Percentiles rank a stretch among this genome's conserved stretches.
These are phyloP conservation scores for Phaeophleospora eucalypticola DNA, from an alignment of 2,329 filamentous ascomycete species.

Conservation along the genomic window DNA sequence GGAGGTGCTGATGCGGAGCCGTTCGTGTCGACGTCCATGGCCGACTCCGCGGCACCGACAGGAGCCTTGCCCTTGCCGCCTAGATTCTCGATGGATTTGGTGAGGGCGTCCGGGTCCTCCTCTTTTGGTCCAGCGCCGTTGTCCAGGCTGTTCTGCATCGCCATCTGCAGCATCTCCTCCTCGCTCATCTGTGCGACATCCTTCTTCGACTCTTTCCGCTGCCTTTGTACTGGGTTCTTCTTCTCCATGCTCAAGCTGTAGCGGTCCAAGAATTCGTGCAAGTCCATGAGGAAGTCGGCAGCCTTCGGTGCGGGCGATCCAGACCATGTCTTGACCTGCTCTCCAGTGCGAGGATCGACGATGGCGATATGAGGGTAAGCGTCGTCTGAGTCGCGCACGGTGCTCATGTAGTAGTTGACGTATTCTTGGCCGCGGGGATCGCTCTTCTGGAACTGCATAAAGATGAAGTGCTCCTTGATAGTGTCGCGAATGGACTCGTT, in stretches of 20 bases:
- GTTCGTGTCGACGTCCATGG: slow-evolving; percentile 25
- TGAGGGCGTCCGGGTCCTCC: slow-evolving; percentile 83
- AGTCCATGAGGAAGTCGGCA: slow-evolving; percentile 79
- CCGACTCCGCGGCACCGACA: slow-evolving; percentile 24
- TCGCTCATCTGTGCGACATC: slow-evolving; percentile 89
- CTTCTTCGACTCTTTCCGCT: slow-evolving; percentile 62
- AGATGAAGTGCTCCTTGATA: slow-evolving; percentile 87
- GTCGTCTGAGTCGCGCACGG: slow-evolving; percentile 69
- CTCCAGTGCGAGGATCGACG: slow-evolving; percentile 89
- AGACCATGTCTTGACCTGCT: slow-evolving; percentile 95
- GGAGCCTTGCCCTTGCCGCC: slow-evolving; percentile 55
- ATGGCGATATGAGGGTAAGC: slow-evolving; percentile 96
- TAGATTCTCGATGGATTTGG: slow-evolving; percentile 51
- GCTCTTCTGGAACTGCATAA: slow-evolving; percentile 88
- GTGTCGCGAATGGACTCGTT: slow-evolving; percentile 73
- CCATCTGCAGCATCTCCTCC: slow-evolving; percentile 95
- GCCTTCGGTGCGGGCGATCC: slow-evolving; percentile 73
- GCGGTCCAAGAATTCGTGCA: slow-evolving; percentile 93
- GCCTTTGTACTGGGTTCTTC: slow-evolving; percentile 85
- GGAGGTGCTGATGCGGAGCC: slow-evolving; percentile 14
- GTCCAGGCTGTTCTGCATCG: slow-evolving; percentile 80
- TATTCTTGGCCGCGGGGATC: slow-evolving; percentile 75
- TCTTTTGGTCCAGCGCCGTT: slow-evolving; percentile 51
- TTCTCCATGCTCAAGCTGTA: slow-evolving; percentile 85
- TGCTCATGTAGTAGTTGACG: slow-evolving; percentile 81